Evolutionary conservation across 768 basidiomycete species (phyloP).

Genomic region (Cystobasidium tubakii): DNA sequence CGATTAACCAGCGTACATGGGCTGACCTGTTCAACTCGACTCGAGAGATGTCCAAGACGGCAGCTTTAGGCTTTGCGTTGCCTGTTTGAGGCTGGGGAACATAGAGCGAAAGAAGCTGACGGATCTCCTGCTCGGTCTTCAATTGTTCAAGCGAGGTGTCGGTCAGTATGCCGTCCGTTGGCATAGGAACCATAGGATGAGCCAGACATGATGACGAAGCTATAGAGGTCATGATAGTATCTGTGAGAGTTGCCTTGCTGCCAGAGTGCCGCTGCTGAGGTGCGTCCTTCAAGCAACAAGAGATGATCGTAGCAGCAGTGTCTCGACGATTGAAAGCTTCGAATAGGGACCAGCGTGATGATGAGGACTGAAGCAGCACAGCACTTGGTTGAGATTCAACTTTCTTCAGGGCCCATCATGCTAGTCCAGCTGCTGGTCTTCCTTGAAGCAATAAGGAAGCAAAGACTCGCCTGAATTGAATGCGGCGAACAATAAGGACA

Average conservation of each 20-base stretch:
- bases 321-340: too few species aligned
- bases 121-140: conserved; percentile 10
- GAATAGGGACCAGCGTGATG: too few species aligned
- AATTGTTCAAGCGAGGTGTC: conserved; percentile 26
- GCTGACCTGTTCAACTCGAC: conserved; percentile 20
- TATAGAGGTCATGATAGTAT: neutral
- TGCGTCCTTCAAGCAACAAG: neutral
- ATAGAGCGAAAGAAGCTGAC: conserved; percentile 31
- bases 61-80: conserved; percentile 5
- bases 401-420: neutral
- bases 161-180: conserved; percentile 34
- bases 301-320: neutral
- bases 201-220: neutral
- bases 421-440: neutral
- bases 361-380: neutral
- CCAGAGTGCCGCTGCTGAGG: neutral
- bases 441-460: neutral
- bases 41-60: conserved; percentile 10
- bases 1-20: conserved; percentile 15
- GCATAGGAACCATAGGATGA: conserved; percentile 5
- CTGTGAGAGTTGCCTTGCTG: neutral
- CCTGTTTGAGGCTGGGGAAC: conserved; percentile 1
- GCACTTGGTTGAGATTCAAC: neutral
- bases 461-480: neutral
- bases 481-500: neutral